Percentiles rank a stretch among this genome's conserved stretches.
Conservation (phyloP, 306 rosid species). For the Fagus sylvatica region DNA sequence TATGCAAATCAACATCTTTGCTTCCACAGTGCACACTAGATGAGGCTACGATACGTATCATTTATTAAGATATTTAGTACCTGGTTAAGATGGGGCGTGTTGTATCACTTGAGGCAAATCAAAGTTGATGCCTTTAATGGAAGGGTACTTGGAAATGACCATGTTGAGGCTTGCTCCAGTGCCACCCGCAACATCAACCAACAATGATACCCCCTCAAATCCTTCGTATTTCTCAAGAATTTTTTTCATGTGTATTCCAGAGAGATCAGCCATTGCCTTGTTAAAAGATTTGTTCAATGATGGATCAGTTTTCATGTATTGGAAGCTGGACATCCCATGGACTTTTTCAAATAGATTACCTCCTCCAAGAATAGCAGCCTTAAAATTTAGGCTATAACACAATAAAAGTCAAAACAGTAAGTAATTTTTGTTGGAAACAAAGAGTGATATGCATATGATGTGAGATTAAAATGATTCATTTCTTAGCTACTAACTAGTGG, state of each 20-base stretch:
- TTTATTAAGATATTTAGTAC: slow-evolving; percentile 15
- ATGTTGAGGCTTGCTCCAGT: slow-evolving; percentile 27
- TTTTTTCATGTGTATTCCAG: slow-evolving; percentile 11
- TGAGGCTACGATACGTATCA: neutral
- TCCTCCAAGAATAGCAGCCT: slow-evolving; percentile 28
- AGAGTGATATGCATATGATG: no score
- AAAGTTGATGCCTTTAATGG: slow-evolving; percentile 38
- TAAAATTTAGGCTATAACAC: slow-evolving; percentile 25
- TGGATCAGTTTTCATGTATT: slow-evolving; percentile 17
- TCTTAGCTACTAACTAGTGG: no score
- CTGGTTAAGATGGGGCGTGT: slow-evolving; percentile 19
- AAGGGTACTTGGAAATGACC: slow-evolving; percentile 35
- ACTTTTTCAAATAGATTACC: slow-evolving; percentile 32
- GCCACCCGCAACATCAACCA: slow-evolving; percentile 49
- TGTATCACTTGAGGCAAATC: slow-evolving; percentile 44
- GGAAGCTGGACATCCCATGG: slow-evolving; percentile 22
- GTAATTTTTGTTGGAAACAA: no score
- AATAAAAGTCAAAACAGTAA: neutral
- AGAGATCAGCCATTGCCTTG: slow-evolving; percentile 18
- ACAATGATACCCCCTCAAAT: slow-evolving; percentile 31
- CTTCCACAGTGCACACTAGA: no score
- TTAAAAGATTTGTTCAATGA: slow-evolving; percentile 17
- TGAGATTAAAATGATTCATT: no score
- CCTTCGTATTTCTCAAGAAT: slow-evolving; percentile 32
- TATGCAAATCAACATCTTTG: no score